Conservation (phyloP, 2,329 filamentous ascomycete species). For the Hypoxylon sp. region DNA sequence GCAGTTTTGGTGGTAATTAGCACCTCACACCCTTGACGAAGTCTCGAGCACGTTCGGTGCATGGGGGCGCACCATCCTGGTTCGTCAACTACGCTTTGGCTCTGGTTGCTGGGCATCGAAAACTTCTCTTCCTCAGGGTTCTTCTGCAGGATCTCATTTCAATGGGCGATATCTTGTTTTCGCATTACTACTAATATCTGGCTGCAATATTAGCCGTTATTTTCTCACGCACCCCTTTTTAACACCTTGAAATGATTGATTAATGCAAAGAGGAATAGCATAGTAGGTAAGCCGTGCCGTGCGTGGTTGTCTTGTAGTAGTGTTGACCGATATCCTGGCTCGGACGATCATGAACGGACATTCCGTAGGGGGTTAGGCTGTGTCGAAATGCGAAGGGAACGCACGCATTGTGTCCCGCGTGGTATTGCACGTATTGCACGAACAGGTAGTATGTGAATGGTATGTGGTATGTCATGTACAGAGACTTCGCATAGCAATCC, state of each 20-base stretch:
- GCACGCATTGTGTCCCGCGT: conserved; percentile 27
- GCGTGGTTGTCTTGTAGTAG: conserved; percentile 36
- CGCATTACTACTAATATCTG: conserved; percentile 13
- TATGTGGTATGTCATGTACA: conserved; percentile 20
- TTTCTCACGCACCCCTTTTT: conserved; percentile 14
- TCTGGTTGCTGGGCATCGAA: conserved; percentile 43
- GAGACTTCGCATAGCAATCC: conserved; percentile 17
- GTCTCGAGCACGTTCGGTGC: conserved; percentile 43
- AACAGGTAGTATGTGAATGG: conserved; percentile 16
- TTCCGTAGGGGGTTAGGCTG: conserved; percentile 45
- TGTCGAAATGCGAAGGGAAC: conserved; percentile 25
- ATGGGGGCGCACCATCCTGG: conserved; percentile 32
- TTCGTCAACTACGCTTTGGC: conserved; percentile 38
- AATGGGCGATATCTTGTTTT: conserved; percentile 17
- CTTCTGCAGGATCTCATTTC: conserved; percentile 31
- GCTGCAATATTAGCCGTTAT: conserved; percentile 16
- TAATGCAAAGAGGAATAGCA: conserved; percentile 21
- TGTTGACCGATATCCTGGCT: conserved; percentile 44
- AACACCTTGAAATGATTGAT: conserved; percentile 20
- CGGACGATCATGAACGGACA: conserved; percentile 40
- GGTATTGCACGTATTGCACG: conserved; percentile 25
- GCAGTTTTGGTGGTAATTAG: conserved; percentile 36
- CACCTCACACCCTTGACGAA: conserved; percentile 36
- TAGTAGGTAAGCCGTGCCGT: conserved; percentile 25
- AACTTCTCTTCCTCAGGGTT: conserved; percentile 28